Evolutionary conservation across 2,329 filamentous ascomycete species (phyloP).

Genomic region (Talaromyces pinophilus): DNA sequence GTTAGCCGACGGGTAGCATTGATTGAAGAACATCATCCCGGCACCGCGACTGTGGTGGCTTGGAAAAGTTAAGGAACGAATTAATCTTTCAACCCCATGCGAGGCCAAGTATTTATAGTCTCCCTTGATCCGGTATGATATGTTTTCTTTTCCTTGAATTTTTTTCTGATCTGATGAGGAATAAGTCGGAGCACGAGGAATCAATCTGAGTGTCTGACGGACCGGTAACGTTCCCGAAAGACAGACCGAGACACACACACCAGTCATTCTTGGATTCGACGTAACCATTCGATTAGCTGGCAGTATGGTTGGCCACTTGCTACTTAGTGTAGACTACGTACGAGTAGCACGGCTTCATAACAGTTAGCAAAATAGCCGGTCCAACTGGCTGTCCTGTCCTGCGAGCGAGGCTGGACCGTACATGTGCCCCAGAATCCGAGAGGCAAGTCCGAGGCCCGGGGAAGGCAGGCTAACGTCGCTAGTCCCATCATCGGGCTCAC

Average conservation of each 20-base stretch:
- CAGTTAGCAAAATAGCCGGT: background rate
- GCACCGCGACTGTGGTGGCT: background rate
- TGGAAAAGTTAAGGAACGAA: background rate
- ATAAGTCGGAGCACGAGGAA: background rate
- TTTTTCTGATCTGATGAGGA: background rate
- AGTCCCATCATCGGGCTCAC: constrained; percentile 9
- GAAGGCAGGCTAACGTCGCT: constrained; percentile 7
- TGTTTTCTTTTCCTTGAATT: background rate
- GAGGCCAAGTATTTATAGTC: background rate
- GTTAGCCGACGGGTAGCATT: background rate
- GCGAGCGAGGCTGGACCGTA: background rate
- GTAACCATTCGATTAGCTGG: background rate
- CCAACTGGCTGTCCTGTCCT: background rate
- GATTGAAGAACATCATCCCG: background rate
- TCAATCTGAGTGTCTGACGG: background rate
- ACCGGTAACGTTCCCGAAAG: constrained; percentile 2
- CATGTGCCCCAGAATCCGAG: constrained; percentile 18
- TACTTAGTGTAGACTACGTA: background rate
- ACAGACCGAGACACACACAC: background rate
- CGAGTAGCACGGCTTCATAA: background rate
- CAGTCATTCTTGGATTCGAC: constrained; percentile 4
- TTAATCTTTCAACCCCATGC: background rate
- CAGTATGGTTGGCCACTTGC: background rate
- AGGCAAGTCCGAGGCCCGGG: constrained; percentile 12
- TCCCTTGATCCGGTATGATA: background rate